These are phyloP conservation scores for Cyberlindnera bimundalis DNA, from an alignment of 805 yeast genomes.

Conservation along the genomic window DNA sequence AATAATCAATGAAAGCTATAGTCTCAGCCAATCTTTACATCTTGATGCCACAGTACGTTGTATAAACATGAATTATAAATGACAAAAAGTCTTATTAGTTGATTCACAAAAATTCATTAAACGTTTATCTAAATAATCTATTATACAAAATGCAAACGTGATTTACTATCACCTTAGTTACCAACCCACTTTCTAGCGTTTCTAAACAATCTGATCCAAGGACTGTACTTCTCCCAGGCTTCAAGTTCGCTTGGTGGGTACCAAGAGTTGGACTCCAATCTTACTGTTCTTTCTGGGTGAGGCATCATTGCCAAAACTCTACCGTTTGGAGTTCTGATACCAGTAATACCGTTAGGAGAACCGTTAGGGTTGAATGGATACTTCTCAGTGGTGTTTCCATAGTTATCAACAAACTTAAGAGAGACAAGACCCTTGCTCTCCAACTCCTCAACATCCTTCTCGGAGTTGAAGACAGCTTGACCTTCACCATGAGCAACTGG, in stretches of 20 bases:
- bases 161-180: slow-evolving; percentile 13
- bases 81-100: too few relatives aligned
- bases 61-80: too few relatives aligned
- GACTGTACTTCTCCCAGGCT: slow-evolving; percentile 81
- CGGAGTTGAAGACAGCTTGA: slow-evolving; percentile 65
- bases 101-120: slow-evolving; percentile 2
- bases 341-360: slow-evolving; percentile 89
- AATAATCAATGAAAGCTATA: too few relatives aligned
- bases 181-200: slow-evolving; percentile 94
- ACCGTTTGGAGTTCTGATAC: slow-evolving; percentile 85
- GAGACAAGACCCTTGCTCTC: slow-evolving; percentile 52
- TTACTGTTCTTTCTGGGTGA: slow-evolving; percentile 92
- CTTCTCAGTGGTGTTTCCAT: slow-evolving; percentile 75
- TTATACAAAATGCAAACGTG: neutral
- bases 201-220: slow-evolving; percentile 92
- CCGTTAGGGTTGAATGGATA: slow-evolving; percentile 98
- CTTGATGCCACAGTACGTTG: too few relatives aligned
- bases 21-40: too few relatives aligned
- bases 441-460: slow-evolving; percentile 46
- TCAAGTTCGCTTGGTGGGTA: slow-evolving; percentile 63
- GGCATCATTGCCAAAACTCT: slow-evolving; percentile 99
- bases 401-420: slow-evolving; percentile 85
- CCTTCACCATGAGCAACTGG: slow-evolving; percentile 99
- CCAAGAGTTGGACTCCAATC: slow-evolving; percentile 89
- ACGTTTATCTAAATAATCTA: slow-evolving; percentile 1